Conservation (phyloP, 306 rosid species). For the Trifolium subterraneum region DNA sequence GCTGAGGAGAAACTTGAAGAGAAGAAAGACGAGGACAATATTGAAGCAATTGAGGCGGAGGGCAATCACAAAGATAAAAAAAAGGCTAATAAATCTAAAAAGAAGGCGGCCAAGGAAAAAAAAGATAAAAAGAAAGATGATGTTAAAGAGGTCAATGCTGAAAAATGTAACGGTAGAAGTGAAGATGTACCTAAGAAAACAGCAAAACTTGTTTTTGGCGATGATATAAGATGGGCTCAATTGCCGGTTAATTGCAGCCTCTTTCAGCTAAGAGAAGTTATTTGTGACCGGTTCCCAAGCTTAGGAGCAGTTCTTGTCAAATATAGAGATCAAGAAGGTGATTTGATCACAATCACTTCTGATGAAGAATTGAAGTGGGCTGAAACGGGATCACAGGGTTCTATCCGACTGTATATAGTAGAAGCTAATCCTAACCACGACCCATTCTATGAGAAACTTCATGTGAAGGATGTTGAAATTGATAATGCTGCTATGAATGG, state of each 20-base stretch:
- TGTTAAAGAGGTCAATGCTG: constrained; percentile 76
- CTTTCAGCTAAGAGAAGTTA: constrained; percentile 71
- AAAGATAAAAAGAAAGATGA: constrained; percentile 60
- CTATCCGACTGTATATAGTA: constrained; percentile 69
- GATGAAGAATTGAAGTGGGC: constrained; percentile 85
- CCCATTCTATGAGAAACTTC: constrained; percentile 60
- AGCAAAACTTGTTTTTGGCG: constrained; percentile 83
- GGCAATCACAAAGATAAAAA: constrained; percentile 37
- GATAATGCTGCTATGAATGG: constrained; percentile 50
- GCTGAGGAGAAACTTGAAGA: constrained; percentile 39
- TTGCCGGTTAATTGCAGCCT: constrained; percentile 76
- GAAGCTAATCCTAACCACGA: constrained; percentile 71
- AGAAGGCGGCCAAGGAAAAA: constrained; percentile 55
- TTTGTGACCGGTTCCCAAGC: constrained; percentile 67
- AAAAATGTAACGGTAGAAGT: constrained; percentile 44
- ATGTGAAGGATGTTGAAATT: constrained; percentile 36
- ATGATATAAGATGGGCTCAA: constrained; percentile 86
- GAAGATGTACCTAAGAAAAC: constrained; percentile 61
- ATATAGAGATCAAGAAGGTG: constrained; percentile 89
- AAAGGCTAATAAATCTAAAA: constrained; percentile 41
- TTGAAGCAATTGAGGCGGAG: constrained; percentile 23
- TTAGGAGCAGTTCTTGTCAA: constrained; percentile 75
- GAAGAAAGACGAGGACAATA: constrained; percentile 38
- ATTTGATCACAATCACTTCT: constrained; percentile 83
- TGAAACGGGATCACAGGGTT: constrained; percentile 68